Evolutionary conservation across 23 red algal species (phyloP), one percentile per base, ranked within the genome.

Genomic region (Porphyridium purpureum): DNA sequence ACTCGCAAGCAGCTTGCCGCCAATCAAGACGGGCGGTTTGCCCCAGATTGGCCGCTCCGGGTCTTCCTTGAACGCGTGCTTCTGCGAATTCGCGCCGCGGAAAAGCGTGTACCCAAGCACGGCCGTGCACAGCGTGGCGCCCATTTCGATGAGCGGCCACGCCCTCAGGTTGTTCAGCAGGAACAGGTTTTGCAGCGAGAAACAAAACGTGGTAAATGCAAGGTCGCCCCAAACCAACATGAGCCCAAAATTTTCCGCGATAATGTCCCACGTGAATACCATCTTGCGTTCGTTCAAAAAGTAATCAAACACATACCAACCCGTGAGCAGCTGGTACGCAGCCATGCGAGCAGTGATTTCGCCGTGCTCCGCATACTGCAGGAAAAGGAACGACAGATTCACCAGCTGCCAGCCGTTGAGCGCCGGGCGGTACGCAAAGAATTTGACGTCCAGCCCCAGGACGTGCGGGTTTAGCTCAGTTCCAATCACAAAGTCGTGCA

Each of bases 211-310:
- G 48, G 85, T 84, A 57, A 95, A 95, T 5, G 81, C 78, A 24
- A 78, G 73, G 50, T 95, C 88, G 31, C 79, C 88, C 88, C 88
- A 95, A 5, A 84, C 66, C 17, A 95, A 73, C 88, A 95, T 95
- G 30, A 95, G 72, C 23, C 88, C 88, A 74, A 95, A 95, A 34
- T 85, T 74, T 36, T 95, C 88, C 5, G 88, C 88, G 50, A 95
- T 83, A 55, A 95, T 95, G 47, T 95, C 88, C 88, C 88, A 95
- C 4, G 88, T 95, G 28, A 34, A 72, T 14, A 75, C 70, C 32
- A 95, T 95, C 29, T 72, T 70, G 9, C 52, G 25, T 54, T 95
- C 88, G 34, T 95, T 62, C 32, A 80, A 68, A 42, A 95, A 95
- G 20, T 95, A 95, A 29, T 95, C 88, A 48, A 75, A 44, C 17